Evolutionary conservation across 164 flowering plant species (phyloP).

Genomic region (Echeveria elegans): DNA sequence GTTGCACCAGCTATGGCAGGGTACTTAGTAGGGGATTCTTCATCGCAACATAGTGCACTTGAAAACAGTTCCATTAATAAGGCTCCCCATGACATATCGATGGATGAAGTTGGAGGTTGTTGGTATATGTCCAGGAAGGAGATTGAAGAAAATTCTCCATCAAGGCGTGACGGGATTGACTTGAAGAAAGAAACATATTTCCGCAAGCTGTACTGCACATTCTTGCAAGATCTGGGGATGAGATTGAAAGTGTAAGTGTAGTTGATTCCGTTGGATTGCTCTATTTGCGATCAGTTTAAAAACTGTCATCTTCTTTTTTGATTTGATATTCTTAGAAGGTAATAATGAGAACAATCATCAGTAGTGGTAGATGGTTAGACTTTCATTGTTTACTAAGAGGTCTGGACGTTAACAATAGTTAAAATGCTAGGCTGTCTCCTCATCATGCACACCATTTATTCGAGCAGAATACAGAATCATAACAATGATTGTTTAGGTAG

Average conservation of each 20-base stretch:
- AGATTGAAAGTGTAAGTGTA: slow-evolving; percentile 71
- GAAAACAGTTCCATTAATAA: slow-evolving; percentile 31
- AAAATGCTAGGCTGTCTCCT: no score
- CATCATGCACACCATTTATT: not conserved
- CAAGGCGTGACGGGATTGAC: slow-evolving; percentile 63
- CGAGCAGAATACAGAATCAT: not conserved
- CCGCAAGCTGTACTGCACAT: slow-evolving; percentile 73
- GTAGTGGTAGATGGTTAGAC: not conserved
- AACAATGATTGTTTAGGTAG: not conserved
- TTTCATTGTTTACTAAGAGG: not conserved
- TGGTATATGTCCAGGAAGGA: slow-evolving; percentile 69
- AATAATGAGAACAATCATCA: not conserved
- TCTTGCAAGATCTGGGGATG: slow-evolving; percentile 75
- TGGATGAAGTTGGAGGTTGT: slow-evolving; percentile 31
- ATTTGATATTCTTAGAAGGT: not conserved
- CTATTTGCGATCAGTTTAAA: not conserved
- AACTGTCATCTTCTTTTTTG: not conserved
- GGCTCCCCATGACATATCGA: slow-evolving; percentile 31
- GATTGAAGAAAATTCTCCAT: slow-evolving; percentile 69
- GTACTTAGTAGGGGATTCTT: slow-evolving; percentile 38
- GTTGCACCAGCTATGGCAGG: slow-evolving; percentile 35
- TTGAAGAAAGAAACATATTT: slow-evolving; percentile 64
- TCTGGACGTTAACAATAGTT: not conserved
- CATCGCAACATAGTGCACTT: slow-evolving; percentile 27
- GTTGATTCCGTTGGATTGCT: not conserved